A percentile compares a stretch with the other conserved stretches of the same genome.
Conservation (phyloP, 140 eudicot genomes). For the Senecio squalidus region DNA sequence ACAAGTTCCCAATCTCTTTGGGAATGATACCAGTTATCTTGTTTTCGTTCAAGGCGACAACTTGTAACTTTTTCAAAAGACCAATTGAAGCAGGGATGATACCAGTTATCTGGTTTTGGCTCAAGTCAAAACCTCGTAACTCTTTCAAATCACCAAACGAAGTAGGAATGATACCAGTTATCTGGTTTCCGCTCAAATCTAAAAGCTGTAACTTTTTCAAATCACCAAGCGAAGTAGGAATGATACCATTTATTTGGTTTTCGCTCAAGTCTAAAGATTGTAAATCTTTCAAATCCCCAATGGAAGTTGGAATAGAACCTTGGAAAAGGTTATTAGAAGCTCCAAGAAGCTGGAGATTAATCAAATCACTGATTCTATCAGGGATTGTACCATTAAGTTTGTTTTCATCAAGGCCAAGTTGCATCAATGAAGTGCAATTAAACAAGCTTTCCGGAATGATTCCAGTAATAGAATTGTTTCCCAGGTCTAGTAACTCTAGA, state of each 20-base stretch:
- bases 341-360: slow-evolving; percentile 36
- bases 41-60: not conserved
- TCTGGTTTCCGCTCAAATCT: not conserved
- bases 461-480: slow-evolving; percentile 53
- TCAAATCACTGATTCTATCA: slow-evolving; percentile 44
- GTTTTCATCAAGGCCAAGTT: slow-evolving; percentile 34
- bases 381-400: slow-evolving; percentile 68
- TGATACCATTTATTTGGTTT: not conserved
- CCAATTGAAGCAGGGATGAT: not conserved
- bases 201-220: not conserved
- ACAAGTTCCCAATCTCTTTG: not conserved
- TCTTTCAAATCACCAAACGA: not conserved
- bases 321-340: slow-evolving; percentile 43
- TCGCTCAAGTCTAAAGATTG: not conserved
- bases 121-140: not conserved
- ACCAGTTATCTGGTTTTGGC: not conserved
- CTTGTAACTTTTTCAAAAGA: not conserved
- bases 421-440: slow-evolving; percentile 42
- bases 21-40: not conserved
- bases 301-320: slow-evolving; percentile 29
- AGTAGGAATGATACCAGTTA: slow-evolving; percentile 4
- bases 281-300: not conserved
- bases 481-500: slow-evolving; percentile 40
- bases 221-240: not conserved
- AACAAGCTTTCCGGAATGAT: slow-evolving; percentile 52